These are phyloP conservation scores for Dictyostelium capitatum DNA, from an alignment of 78 protist genomes.

Conservation along the genomic window DNA sequence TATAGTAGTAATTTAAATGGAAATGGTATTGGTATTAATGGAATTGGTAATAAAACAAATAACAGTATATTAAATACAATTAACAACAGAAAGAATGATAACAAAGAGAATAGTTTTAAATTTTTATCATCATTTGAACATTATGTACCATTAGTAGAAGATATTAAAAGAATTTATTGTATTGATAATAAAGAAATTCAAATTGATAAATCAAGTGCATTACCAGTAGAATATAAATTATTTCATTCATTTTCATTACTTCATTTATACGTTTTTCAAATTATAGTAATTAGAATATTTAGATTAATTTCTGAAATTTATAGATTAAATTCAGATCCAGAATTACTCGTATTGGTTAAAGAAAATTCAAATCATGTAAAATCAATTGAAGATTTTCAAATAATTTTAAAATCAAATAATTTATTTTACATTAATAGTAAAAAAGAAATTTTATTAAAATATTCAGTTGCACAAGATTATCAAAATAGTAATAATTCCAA, in stretches of 20 bases:
- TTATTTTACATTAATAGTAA: neutral
- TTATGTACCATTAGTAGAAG: conserved; percentile 23
- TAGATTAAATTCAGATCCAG: neutral
- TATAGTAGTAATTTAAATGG: neutral
- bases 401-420: conserved; percentile 6
- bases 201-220: conserved; percentile 2
- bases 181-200: conserved; percentile 20
- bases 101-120: conserved; percentile 17
- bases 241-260: conserved; percentile 23
- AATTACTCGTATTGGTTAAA: neutral
- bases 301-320: neutral
- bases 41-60: neutral
- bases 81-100: neutral
- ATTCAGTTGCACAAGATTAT: neutral
- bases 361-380: conserved; percentile 9
- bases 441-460: conserved; percentile 18
- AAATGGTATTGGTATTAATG: neutral
- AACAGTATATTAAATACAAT: neutral
- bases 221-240: conserved; percentile 17
- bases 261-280: neutral
- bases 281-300: neutral
- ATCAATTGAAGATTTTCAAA: neutral
- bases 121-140: conserved; percentile 13
- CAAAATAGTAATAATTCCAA: neutral
- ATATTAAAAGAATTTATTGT: conserved; percentile 27